A percentile compares a stretch with the other conserved stretches of the same genome.
These are phyloP conservation scores for Grigorovia yakushimaensis DNA, from an alignment of 805 yeast species.

Conservation along the genomic window DNA sequence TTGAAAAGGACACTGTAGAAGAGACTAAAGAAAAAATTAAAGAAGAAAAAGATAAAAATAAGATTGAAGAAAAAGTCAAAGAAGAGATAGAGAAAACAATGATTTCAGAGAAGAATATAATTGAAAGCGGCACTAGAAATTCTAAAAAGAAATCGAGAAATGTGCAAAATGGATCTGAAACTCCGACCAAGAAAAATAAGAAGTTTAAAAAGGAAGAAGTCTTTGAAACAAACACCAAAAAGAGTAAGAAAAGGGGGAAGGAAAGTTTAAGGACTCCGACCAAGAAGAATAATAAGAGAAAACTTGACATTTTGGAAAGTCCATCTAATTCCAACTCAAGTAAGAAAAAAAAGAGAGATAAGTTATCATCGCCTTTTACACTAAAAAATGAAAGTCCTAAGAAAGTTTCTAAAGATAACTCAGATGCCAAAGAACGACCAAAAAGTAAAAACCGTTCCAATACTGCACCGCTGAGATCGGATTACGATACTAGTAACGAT, in stretches of 20 bases:
- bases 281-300: constrained; percentile 3
- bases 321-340: background rate
- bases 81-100: background rate
- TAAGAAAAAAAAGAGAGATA: background rate
- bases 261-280: too few species aligned
- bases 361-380: background rate
- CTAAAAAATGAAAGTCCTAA: constrained; percentile 1
- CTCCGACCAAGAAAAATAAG: background rate
- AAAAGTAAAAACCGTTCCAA: background rate
- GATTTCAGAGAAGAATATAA: background rate
- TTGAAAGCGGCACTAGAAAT: background rate
- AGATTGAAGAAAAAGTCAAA: background rate
- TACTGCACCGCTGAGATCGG: background rate
- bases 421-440: background rate
- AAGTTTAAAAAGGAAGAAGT: constrained; percentile 2
- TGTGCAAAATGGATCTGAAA: background rate
- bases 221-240: background rate
- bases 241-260: too few species aligned
- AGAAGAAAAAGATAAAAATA: background rate
- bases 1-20: too few species aligned
- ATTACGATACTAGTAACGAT: background rate
- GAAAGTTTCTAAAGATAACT: background rate
- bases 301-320: constrained; percentile 4
- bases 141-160: background rate
- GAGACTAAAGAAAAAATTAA: too few species aligned